Conservation (phyloP, 805 yeast species). For the Metschnikowia peoriensis region DNA sequence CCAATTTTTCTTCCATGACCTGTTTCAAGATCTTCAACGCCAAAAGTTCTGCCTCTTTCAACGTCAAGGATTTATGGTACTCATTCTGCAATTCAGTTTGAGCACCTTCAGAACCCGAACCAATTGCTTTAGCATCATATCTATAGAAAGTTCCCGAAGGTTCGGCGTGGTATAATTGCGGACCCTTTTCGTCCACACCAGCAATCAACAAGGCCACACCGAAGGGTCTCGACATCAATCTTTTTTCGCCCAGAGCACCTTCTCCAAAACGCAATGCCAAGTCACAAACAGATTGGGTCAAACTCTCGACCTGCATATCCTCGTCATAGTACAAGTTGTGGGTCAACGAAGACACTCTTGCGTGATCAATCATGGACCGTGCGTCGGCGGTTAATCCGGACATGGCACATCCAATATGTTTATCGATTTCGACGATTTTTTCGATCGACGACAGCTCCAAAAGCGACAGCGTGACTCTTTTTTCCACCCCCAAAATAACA, state of each 20-base stretch:
- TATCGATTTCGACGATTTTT: constrained; percentile 91
- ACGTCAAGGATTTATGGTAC: constrained; percentile 87
- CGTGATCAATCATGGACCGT: constrained; percentile 97
- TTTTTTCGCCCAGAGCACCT: constrained; percentile 94
- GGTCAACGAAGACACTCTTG: constrained; percentile 83
- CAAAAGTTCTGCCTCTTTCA: constrained; percentile 89
- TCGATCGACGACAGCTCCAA: constrained; percentile 93
- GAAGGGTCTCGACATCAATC: constrained; percentile 96
- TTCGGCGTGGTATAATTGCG: constrained; percentile 97
- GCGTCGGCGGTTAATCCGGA: constrained; percentile 99
- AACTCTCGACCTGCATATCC: constrained; percentile 84
- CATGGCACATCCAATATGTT: constrained; percentile 98
- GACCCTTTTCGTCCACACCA: constrained; percentile 94
- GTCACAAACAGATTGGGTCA: constrained; percentile 96
- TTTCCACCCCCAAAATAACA: constrained; percentile 94
- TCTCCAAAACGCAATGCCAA: constrained; percentile 95
- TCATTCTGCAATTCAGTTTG: constrained; percentile 96
- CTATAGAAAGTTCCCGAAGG: constrained; percentile 98
- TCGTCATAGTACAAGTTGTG: constrained; percentile 92
- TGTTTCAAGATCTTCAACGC: constrained; percentile 89
- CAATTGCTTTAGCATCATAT: constrained; percentile 98
- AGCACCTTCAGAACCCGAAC: constrained; percentile 98
- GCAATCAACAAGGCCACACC: constrained; percentile 97
- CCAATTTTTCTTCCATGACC: constrained; percentile 98
- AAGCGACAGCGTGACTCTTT: constrained; percentile 89